Evolutionary conservation across 176 grass and related monocot genomes (phyloP).

Genomic region (Zea mays): Zm-B73-REFERENCE-NAM-5.0 NC_050097.1:38574501-38575000

Average conservation of each 20-base stretch:
- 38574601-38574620: background rate
- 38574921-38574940: conserved; percentile 59
- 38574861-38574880: conserved; percentile 60
- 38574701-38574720: background rate
- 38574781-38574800: conserved; percentile 56
- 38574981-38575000: conserved; percentile 48
- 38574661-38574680: background rate
- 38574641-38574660: background rate
- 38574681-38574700: background rate
- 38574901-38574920: conserved; percentile 81
- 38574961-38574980: conserved; percentile 48
- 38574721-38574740: background rate
- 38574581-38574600: background rate
- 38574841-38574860: conserved; percentile 65
- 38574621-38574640: background rate
- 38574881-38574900: conserved; percentile 81
- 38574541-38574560: too few species aligned
- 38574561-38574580: too few species aligned
- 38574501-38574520: too few species aligned
- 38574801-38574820: conserved; percentile 57
- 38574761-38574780: background rate
- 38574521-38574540: too few species aligned
- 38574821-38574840: conserved; percentile 72
- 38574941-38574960: conserved; percentile 76
- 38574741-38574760: background rate